These are phyloP conservation scores for Sporothrix brasiliensis DNA, from an alignment of 2,329 filamentous ascomycete genomes.

Conservation along the genomic window DNA sequence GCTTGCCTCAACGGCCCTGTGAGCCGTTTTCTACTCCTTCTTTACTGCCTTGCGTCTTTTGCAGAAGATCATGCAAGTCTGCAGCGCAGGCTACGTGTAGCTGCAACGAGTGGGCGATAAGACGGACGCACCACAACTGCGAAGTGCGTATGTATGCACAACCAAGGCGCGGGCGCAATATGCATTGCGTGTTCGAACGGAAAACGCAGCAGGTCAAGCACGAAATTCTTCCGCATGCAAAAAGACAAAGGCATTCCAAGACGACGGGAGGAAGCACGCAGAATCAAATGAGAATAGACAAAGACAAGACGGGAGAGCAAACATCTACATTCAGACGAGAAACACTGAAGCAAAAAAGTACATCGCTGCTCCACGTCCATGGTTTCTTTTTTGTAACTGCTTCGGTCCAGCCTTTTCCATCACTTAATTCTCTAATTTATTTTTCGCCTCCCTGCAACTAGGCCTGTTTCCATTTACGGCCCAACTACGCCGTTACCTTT, in stretches of 20 bases:
- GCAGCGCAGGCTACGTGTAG: background rate
- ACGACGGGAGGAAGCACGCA: background rate
- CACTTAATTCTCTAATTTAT: background rate
- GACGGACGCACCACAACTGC: slow-evolving; percentile 10
- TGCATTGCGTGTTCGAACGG: no score
- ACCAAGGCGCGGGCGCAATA: background rate
- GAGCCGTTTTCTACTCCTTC: no score
- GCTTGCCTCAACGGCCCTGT: no score
- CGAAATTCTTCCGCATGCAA: background rate
- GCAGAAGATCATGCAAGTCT: background rate
- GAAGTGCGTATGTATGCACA: slow-evolving; percentile 23
- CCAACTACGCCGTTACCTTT: no score
- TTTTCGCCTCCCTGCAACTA: background rate
- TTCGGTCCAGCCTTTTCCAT: background rate
- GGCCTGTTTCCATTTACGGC: no score
- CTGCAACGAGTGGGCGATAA: background rate
- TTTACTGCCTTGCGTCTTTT: background rate
- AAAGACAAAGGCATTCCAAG: background rate
- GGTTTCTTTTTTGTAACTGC: background rate
- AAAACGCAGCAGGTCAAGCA: no score
- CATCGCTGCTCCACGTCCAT: background rate
- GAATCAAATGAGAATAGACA: background rate
- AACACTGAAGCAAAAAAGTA: background rate
- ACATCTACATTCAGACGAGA: background rate
- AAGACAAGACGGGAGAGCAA: background rate